Evolutionary conservation across 495 filamentous ascomycete genomes (phyloP).

Genomic region (Talaromyces liani): DNA sequence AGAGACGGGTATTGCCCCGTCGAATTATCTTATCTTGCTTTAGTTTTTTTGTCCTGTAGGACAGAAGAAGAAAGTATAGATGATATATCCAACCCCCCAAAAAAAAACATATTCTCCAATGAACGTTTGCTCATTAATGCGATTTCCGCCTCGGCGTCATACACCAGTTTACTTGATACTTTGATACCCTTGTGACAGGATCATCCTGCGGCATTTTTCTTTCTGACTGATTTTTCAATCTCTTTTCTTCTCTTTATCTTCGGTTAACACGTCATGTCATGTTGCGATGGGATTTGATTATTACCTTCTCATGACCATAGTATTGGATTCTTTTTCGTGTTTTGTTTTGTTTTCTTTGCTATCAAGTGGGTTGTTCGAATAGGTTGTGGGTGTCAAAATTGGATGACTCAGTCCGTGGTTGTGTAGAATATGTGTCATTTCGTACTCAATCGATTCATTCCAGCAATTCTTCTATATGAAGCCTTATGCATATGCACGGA

Average conservation of each 20-base stretch:
- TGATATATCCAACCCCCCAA: neutral
- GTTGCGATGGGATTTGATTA: conserved; percentile 3
- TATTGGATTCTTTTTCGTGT: conserved; percentile 10
- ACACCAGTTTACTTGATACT: conserved; percentile 20
- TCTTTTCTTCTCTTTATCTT: neutral
- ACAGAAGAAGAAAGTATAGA: neutral
- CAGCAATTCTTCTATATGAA: neutral
- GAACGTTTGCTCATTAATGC: conserved; percentile 16
- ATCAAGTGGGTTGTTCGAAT: neutral
- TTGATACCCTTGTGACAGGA: conserved; percentile 45
- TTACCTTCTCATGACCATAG: conserved; percentile 3
- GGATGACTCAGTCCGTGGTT: neutral
- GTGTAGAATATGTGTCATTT: neutral
- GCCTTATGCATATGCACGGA: neutral
- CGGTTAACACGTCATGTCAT: conserved; percentile 1
- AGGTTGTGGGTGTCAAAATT: neutral
- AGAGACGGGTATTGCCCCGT: conserved; percentile 94
- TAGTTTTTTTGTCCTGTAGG: conserved; percentile 36
- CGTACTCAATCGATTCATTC: neutral
- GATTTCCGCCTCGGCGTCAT: conserved; percentile 22
- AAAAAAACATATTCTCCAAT: conserved; percentile 1
- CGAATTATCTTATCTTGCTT: conserved; percentile 96
- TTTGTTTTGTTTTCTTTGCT: conserved; percentile 6
- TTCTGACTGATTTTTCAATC: neutral
- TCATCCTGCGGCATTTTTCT: conserved; percentile 25